Base-by-base conservation (phyloP, 2,329 filamentous ascomycete genomes). In the Elsinoe ampelina region DNA sequence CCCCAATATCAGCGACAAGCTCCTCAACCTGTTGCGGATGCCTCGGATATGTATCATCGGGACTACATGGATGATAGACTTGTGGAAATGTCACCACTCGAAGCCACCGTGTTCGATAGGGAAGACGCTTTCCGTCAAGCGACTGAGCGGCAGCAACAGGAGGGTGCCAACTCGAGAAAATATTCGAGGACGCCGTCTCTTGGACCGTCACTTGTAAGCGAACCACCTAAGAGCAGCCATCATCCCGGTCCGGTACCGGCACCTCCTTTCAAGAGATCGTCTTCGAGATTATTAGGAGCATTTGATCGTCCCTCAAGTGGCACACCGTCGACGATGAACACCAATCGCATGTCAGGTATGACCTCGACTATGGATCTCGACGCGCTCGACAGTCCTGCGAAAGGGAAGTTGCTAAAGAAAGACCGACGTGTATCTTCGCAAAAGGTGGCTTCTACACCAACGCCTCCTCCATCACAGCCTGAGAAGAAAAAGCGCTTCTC, bases 401-500 rank as follows among this genome's bases (percentile, higher is more conserved):
- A 56, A 43, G 54, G 57, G 11, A 63, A 62, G 10, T 67, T 61
- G 1, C 55, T 68, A 5, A 65, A 63, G 55, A 70, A 70, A 48
- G 58, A 63, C 2, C 66, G 68, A 52, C 63, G 66, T 20, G 55
- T 64, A 12, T 59, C 54, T 22, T 11, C 35, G 22, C 39, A 56
- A 8, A 13, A 42, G 20, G n/a, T 59, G 3, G 55, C 59, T 15
- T 58, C 63, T 4, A 61, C 65, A 1, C 61, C 61, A 47, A 58
- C 61, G 6, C 59, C 61, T 2, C 61, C 59, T 15, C 58, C 60
- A 1, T 64, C 65, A 35, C 58, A 62, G 7, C 62, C 63, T 35
- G 67, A 67, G 52, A 67, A 67, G 55, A 76, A 75, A 60, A 75
- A 74, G 57, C 68, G 74, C 34, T 75, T 76, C 48, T 76, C 75